Evolutionary conservation across 2,329 filamentous ascomycete species (phyloP).

Genomic region (Colletotrichum destructivum): DNA sequence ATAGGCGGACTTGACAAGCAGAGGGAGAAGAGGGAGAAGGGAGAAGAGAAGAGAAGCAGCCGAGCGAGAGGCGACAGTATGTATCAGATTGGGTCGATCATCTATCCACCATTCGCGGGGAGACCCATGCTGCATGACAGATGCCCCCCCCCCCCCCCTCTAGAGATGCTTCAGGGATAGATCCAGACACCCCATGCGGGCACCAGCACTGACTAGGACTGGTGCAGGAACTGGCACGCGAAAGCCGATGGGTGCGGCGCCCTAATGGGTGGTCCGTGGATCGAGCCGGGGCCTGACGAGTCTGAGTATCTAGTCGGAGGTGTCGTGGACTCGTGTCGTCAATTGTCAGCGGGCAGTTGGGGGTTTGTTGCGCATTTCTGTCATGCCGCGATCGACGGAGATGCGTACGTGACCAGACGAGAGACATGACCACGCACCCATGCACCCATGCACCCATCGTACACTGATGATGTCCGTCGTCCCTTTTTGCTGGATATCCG

Average conservation of each 20-base stretch:
- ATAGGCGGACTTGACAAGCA: constrained; percentile 16
- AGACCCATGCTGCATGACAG: constrained; percentile 43
- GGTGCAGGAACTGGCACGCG: constrained; percentile 43
- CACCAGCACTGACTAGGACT: constrained; percentile 43
- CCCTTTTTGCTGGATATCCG: constrained; percentile 13
- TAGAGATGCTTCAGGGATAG: constrained; percentile 39
- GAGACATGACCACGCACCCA: background rate
- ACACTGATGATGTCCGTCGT: constrained; percentile 4
- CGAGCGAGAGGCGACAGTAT: constrained; percentile 43
- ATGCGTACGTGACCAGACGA: constrained; percentile 1
- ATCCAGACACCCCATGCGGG: constrained; percentile 41
- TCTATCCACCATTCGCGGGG: constrained; percentile 41
- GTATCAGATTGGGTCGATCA: constrained; percentile 44
- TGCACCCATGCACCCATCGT: constrained; percentile 3
- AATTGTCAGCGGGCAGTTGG: background rate
- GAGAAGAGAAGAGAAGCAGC: constrained; percentile 26
- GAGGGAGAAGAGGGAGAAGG: constrained; percentile 35
- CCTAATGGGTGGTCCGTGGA: constrained; percentile 40
- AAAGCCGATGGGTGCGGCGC: constrained; percentile 42
- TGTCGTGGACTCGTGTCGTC: background rate
- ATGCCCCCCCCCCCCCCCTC: constrained; percentile 16
- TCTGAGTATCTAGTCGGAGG: constrained; percentile 31
- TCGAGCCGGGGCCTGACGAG: background rate
- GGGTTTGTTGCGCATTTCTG: constrained; percentile 2
- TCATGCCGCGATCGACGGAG: constrained; percentile 9